Evolutionary conservation across 768 basidiomycete species (phyloP).

Genomic region (Rhodocollybia butyracea): DNA sequence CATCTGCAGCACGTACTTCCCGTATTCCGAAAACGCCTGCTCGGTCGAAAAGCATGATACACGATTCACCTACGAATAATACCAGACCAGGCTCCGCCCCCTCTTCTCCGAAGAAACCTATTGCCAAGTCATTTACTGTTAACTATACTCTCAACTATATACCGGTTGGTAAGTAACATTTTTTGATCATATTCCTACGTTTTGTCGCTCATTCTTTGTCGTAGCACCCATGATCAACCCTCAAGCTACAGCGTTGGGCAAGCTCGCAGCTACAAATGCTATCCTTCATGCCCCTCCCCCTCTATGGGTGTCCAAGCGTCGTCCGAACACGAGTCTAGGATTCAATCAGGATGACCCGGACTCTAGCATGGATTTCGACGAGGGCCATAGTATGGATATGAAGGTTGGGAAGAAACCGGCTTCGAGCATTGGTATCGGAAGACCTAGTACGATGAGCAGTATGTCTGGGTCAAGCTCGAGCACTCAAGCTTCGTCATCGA

Average conservation of each 20-base stretch:
- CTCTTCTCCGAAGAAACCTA: neutral
- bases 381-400: constrained; percentile 1
- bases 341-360: constrained; percentile 43
- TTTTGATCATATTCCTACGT: neutral
- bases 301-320: constrained; percentile 26
- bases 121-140: neutral
- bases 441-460: constrained; percentile 12
- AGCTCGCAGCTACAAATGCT: constrained; percentile 44
- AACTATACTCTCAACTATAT: neutral
- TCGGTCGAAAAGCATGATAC: neutral
- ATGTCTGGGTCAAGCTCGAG: constrained; percentile 14
- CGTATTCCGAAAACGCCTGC: neutral
- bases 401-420: constrained; percentile 11
- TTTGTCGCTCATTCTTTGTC: neutral
- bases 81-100: neutral
- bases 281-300: constrained; percentile 63
- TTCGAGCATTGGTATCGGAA: constrained; percentile 9
- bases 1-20: neutral
- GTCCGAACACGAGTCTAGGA: constrained; percentile 71
- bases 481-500: neutral
- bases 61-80: neutral
- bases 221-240: neutral
- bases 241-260: neutral
- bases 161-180: neutral
- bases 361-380: neutral